Evolutionary conservation across 768 basidiomycete genomes (phyloP).

Genomic region (Royoungia palumana): DNA sequence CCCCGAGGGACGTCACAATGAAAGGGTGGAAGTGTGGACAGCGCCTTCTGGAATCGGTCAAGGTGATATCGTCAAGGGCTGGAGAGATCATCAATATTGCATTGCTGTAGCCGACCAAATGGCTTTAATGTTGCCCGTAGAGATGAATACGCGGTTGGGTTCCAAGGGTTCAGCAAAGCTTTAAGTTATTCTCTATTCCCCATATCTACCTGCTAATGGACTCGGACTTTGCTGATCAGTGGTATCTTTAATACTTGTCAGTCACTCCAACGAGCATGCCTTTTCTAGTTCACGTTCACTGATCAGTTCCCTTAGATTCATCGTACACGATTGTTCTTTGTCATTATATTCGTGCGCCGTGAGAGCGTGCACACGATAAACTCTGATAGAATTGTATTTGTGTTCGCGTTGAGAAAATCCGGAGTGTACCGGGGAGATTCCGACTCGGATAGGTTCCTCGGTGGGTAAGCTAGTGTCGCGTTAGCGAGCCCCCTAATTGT

Average conservation of each 20-base stretch:
- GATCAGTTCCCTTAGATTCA: neutral
- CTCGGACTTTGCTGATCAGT: neutral
- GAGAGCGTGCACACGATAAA: conserved; percentile 6
- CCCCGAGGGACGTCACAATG: conserved; percentile 56
- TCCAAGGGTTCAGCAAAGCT: conserved; percentile 19
- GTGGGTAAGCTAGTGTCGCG: neutral
- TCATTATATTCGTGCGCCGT: neutral
- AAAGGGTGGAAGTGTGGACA: conserved; percentile 62
- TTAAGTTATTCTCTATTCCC: conserved; percentile 4
- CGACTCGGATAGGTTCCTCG: neutral
- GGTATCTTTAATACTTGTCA: conserved; percentile 1
- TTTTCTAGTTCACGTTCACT: neutral
- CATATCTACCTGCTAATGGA: neutral
- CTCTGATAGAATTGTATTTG: too few species aligned
- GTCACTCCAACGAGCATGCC: neutral
- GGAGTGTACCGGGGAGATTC: too few species aligned
- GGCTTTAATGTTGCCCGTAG: conserved; percentile 43
- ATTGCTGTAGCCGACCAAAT: conserved; percentile 61
- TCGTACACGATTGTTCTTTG: too few species aligned
- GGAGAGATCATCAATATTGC: conserved; percentile 65
- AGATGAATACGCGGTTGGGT: conserved; percentile 25
- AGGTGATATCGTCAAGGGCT: conserved; percentile 40
- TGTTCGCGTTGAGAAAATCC: too few species aligned
- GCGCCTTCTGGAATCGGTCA: conserved; percentile 55
- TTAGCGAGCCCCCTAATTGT: neutral